Conservation (phyloP, 164 flowering plant genomes). For the Tinospora cordifolia region DNA sequence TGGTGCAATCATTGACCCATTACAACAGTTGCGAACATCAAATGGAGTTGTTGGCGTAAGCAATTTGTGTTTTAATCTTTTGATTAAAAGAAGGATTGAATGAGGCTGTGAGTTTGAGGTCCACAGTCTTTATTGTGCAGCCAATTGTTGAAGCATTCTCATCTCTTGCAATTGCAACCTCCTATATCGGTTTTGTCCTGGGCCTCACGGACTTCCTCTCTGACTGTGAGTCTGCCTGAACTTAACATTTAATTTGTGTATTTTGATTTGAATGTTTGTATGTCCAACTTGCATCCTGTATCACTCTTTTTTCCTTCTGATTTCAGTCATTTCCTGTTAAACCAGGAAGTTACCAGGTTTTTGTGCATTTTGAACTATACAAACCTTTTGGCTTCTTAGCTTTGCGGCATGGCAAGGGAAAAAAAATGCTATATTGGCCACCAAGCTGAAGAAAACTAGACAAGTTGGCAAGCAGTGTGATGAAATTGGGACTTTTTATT, state of each 20-base stretch:
- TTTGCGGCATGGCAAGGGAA: neutral
- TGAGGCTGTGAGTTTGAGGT: neutral
- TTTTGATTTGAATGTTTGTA: too few relatives aligned
- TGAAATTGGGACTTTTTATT: too few relatives aligned
- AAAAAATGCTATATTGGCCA: too few relatives aligned
- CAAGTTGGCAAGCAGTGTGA: too few relatives aligned
- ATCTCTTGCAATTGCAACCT: constrained; percentile 82
- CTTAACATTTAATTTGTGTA: neutral
- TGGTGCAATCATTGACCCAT: constrained; percentile 53
- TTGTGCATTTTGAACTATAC: neutral
- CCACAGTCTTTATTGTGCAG: constrained; percentile 32
- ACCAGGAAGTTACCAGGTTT: too few relatives aligned
- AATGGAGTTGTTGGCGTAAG: constrained; percentile 80
- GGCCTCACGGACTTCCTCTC: constrained; percentile 92
- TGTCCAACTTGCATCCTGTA: neutral
- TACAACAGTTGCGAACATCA: constrained; percentile 56
- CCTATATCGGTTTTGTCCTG: constrained; percentile 86
- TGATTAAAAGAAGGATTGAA: neutral
- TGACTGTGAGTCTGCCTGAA: constrained; percentile 57
- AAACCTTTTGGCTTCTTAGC: neutral
- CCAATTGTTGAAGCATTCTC: constrained; percentile 80
- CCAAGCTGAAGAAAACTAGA: too few relatives aligned
- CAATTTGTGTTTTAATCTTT: constrained; percentile 1
- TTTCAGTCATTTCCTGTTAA: neutral
- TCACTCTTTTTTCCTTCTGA: neutral